Evolutionary conservation across 352 stramenopile genomes (phyloP).

Genomic region (Phytophthora uliginosa): DNA sequence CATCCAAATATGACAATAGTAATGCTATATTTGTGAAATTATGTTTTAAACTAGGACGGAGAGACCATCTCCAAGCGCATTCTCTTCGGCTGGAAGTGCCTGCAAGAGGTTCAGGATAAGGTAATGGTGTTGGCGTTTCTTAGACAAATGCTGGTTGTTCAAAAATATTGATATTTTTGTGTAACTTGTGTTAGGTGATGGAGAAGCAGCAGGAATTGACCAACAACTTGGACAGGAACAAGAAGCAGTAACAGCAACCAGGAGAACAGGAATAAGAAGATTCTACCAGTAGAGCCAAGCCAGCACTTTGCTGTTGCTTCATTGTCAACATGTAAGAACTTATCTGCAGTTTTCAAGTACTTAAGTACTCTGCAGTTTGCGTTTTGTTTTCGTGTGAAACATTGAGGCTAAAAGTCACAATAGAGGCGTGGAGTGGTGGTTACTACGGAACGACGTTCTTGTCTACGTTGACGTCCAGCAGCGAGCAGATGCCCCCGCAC

Average conservation of each 20-base stretch:
- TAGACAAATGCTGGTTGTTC: background rate
- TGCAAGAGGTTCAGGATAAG: constrained; percentile 85
- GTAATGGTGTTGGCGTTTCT: constrained; percentile 25
- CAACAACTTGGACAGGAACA: constrained; percentile 25
- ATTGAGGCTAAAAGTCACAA: background rate
- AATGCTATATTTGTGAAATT: constrained; percentile 20
- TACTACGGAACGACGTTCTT: constrained; percentile 94
- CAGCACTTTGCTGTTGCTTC: background rate
- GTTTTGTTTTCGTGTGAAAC: background rate
- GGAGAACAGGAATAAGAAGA: background rate
- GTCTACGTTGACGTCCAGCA: constrained; percentile 97
- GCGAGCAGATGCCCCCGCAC: constrained; percentile 90
- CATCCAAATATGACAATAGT: constrained; percentile 21
- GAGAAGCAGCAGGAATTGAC: constrained; percentile 58
- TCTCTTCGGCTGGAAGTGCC: constrained; percentile 81
- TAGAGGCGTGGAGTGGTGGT: constrained; percentile 92
- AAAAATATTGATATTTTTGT: constrained; percentile 4
- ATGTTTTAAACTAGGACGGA: constrained; percentile 50
- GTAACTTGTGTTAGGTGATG: constrained; percentile 44
- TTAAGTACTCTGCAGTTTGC: background rate
- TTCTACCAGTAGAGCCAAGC: background rate
- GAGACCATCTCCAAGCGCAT: constrained; percentile 85
- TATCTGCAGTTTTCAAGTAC: background rate
- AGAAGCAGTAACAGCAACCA: constrained; percentile 24
- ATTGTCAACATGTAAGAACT: background rate